Percentiles rank a stretch among this genome's conserved stretches.
Evolutionary conservation across 2,329 filamentous ascomycete species (phyloP).

Genomic region (Botrytis sinoallii): DNA sequence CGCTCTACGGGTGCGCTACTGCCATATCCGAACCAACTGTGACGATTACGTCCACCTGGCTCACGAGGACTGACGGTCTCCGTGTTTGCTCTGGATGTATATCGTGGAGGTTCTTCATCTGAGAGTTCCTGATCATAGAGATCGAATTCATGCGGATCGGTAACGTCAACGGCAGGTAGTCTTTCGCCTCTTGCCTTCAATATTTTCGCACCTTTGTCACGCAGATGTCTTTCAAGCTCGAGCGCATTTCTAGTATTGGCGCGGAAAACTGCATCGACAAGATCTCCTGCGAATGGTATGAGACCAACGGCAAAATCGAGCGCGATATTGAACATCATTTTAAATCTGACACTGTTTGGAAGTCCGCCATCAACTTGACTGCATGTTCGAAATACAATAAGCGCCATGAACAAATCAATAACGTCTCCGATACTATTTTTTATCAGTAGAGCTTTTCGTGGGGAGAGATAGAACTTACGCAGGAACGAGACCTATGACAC

Average conservation of each 20-base stretch:
- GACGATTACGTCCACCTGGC: conserved; percentile 19
- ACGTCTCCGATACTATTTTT: conserved; percentile 66
- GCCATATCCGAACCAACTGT: conserved; percentile 38
- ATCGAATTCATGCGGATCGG: conserved; percentile 52
- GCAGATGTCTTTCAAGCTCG: conserved; percentile 60
- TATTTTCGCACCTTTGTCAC: conserved; percentile 62
- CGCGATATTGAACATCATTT: conserved; percentile 79
- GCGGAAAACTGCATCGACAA: conserved; percentile 67
- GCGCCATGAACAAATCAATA: conserved; percentile 68
- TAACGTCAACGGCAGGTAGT: conserved; percentile 49
- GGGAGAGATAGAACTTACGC: conserved; percentile 53
- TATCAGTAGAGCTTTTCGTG: conserved; percentile 25
- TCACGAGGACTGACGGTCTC: conserved; percentile 21
- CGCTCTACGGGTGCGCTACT: conserved; percentile 27
- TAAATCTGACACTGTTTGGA: conserved; percentile 54
- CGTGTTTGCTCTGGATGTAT: conserved; percentile 26
- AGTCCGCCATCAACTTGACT: conserved; percentile 74
- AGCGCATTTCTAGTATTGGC: conserved; percentile 76
- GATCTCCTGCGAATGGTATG: conserved; percentile 72
- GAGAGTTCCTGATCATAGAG: conserved; percentile 27
- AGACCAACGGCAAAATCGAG: conserved; percentile 73
- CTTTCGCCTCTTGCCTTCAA: conserved; percentile 47
- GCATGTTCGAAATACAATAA: conserved; percentile 72
- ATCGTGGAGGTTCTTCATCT: conserved; percentile 33
- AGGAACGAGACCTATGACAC: conserved; percentile 80